Evolutionary conservation across 2,329 filamentous ascomycete genomes (phyloP).

Genomic region (Ceratocystis lukuohia): DNA sequence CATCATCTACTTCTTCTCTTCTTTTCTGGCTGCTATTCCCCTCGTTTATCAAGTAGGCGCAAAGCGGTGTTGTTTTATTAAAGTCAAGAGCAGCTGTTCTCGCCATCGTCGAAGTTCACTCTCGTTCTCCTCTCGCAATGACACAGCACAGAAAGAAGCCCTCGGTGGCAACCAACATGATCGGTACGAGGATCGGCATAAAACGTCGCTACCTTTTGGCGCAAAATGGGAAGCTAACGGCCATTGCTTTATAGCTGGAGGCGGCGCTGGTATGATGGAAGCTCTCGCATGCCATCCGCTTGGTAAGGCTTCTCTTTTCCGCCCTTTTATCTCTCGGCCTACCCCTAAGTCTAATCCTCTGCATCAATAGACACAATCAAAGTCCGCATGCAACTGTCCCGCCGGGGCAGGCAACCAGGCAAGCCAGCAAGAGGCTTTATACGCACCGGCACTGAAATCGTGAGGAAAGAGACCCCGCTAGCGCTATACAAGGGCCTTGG

Average conservation of each 20-base stretch:
- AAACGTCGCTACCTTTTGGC: not conserved
- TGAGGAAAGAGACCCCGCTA: constrained; percentile 77
- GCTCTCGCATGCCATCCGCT: constrained; percentile 90
- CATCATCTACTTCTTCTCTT: constrained; percentile 12
- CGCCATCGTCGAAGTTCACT: not conserved
- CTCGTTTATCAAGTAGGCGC: not conserved
- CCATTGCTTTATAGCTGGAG: constrained; percentile 65
- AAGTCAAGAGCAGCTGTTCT: not conserved
- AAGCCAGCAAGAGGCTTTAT: constrained; percentile 80
- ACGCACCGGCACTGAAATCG: constrained; percentile 71
- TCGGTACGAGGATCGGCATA: constrained; percentile 44
- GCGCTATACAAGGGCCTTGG: constrained; percentile 97
- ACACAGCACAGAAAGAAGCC: constrained; percentile 45
- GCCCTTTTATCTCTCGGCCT: constrained; percentile 12
- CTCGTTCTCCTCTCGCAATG: constrained; percentile 24
- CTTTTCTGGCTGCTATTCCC: constrained; percentile 10
- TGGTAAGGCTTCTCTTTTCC: constrained; percentile 39
- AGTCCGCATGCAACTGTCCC: constrained; percentile 97
- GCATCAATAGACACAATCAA: constrained; percentile 69
- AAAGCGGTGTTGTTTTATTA: not conserved
- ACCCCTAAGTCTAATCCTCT: constrained; percentile 6
- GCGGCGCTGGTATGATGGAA: constrained; percentile 98
- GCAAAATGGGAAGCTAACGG: constrained; percentile 12
- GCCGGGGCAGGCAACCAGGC: constrained; percentile 68
- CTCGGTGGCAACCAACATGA: constrained; percentile 78